A percentile compares a stretch with the other conserved stretches of the same genome.
phyloP scores from a whole-genome alignment of 1,284 basidiomycete genomes.

The Uromyces viciae-fabae region DNA sequence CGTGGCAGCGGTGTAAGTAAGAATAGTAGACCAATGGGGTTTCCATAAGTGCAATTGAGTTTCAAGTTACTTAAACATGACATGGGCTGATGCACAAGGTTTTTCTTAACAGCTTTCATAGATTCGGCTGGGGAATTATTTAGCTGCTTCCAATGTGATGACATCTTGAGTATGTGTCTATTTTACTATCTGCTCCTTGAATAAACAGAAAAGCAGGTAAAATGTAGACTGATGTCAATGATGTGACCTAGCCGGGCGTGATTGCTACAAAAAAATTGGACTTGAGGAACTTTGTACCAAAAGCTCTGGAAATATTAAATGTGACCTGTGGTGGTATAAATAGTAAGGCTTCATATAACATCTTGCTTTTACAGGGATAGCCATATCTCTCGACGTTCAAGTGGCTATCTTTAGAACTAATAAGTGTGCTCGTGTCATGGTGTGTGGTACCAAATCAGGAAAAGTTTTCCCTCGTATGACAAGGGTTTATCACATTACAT shows the following conservation, averaged over 20 bases:
- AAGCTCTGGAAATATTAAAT: constrained; percentile 10
- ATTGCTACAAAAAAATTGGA: constrained; percentile 35
- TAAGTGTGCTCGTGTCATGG: not conserved
- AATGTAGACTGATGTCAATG: too few species aligned
- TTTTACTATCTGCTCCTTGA: not conserved
- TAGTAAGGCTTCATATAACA: not conserved
- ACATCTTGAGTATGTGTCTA: not conserved
- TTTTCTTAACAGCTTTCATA: not conserved
- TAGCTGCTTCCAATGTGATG: constrained; percentile 14
- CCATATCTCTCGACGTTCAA: not conserved
- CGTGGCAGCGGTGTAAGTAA: too few species aligned
- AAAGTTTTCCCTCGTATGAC: constrained; percentile 17
- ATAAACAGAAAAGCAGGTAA: not conserved
- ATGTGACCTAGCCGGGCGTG: not conserved
- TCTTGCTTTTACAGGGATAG: too few species aligned
- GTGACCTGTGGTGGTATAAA: constrained; percentile 24
- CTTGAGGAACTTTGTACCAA: not conserved
- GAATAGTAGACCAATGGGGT: not conserved
- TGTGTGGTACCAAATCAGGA: constrained; percentile 7
- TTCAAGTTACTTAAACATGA: not conserved
- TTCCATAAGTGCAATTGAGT: not conserved
- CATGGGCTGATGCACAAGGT: not conserved
- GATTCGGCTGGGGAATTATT: constrained; percentile 15
- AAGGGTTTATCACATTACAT: constrained; percentile 8
- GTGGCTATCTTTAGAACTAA: too few species aligned